Base-by-base conservation (phyloP, 805 yeast genomes). In the Metschnikowia hibisci region DNA sequence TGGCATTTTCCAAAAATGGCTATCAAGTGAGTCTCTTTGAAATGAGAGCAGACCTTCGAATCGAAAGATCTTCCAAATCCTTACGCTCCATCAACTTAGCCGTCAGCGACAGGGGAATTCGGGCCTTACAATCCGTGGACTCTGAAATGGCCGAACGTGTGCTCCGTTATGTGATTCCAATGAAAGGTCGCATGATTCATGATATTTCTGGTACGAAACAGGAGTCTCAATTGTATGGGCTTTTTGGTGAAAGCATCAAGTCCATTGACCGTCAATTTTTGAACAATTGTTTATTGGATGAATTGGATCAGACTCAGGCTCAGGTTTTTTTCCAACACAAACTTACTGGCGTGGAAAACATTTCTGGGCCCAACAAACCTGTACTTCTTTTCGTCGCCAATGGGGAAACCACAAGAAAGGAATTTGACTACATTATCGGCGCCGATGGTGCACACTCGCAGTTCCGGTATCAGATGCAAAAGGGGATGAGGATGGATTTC, bases 161-260 rank as follows among this genome's bases (percentile, higher is more conserved):
- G 2, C 56, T 84, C 47, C 63, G 69, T 26, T 76, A 77, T 32
- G 76, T 86, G 18, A 83, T 87, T 20, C 96, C 96, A 2, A 86
- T 90, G 91, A 66, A 76, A 32, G 96, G 96, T 2, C 71, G 97
- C 33, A 88, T 89, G 96, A 81, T 90, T 45, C 97, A 90, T 61
- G 83, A 82, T 42, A 39, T 64, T 11, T 54, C 70, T 10, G 96
- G 95, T 0, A 50, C 52, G 8, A 61, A 63, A 15, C 82, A 80
- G 58, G 80, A 76, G 50, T 70, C 84, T 25, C 96, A 89, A 56
- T 52, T 68, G 34, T 90, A 90, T 61, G 96, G 96, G 4, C 66
- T 87, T 7, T 77, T 79, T 53, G 95, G 95, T 10, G 95, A 87
- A 62, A 67, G 79, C 32, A 90, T 89, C 61, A 87, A 89, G 61